These are phyloP conservation scores for Metarhizium robertsii DNA, from an alignment of 2,329 filamentous ascomycete species.

Conservation along the genomic window DNA sequence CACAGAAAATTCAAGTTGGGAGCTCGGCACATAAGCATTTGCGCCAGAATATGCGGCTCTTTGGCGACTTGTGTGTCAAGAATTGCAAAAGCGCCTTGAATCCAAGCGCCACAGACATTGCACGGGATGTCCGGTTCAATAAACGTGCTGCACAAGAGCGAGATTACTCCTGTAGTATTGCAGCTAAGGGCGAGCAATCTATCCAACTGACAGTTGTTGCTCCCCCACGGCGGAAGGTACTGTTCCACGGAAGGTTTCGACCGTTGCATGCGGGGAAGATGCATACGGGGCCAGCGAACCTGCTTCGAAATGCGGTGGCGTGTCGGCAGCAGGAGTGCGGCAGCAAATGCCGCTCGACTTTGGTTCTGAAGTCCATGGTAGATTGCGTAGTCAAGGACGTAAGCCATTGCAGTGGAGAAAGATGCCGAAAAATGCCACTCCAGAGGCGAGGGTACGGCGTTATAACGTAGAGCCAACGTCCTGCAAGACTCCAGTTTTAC, in stretches of 20 bases:
- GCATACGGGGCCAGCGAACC: conserved; percentile 1
- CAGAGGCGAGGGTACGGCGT: background rate
- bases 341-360: conserved; percentile 4
- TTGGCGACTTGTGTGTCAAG: background rate
- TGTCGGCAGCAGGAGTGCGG: conserved; percentile 6
- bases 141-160: conserved; percentile 6
- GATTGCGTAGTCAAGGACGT: conserved; percentile 4
- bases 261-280: background rate
- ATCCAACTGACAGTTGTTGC: conserved; percentile 6
- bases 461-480: background rate
- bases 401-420: conserved; percentile 1
- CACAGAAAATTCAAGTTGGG: conserved; percentile 10
- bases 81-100: conserved; percentile 7
- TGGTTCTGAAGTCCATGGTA: conserved; percentile 1
- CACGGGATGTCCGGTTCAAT: conserved; percentile 8
- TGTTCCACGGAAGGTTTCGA: background rate
- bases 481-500: background rate
- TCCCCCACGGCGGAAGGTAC: conserved; percentile 6
- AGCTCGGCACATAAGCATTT: conserved; percentile 3
- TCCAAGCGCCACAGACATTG: conserved; percentile 7
- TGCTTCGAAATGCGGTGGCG: conserved; percentile 1
- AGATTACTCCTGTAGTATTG: conserved; percentile 5
- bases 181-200: conserved; percentile 10
- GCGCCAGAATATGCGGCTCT: conserved; percentile 5
- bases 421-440: background rate